A percentile compares a stretch with the other conserved stretches of the same genome.
These are phyloP conservation scores for Helotiales sp. DNA, from an alignment of 2,329 filamentous ascomycete genomes.

Conservation along the genomic window DNA sequence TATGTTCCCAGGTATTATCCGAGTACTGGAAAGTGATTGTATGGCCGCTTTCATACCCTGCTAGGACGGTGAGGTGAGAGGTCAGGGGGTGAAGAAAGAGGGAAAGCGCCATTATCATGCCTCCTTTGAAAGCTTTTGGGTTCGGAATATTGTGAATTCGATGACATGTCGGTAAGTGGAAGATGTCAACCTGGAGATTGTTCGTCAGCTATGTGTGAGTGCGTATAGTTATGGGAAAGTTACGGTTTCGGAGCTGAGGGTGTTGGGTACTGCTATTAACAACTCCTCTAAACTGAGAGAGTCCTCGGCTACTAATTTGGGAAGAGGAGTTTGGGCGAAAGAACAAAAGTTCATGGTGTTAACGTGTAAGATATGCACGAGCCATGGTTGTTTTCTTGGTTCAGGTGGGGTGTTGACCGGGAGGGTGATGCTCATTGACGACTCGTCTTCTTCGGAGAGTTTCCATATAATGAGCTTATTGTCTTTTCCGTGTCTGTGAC, in stretches of 20 bases:
- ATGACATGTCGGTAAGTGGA: conserved; percentile 72
- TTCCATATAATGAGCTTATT: conserved; percentile 86
- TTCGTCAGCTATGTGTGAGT: neutral
- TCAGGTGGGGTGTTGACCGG: conserved; percentile 64
- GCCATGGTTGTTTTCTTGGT: conserved; percentile 69
- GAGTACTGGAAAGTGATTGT: conserved; percentile 58
- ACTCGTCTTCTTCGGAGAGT: conserved; percentile 60
- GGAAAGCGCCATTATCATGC: conserved; percentile 87
- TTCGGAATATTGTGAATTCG: conserved; percentile 61
- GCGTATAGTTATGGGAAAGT: neutral
- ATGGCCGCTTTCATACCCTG: conserved; percentile 85
- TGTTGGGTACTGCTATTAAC: conserved; percentile 79
- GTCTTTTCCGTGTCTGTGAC: conserved; percentile 80
- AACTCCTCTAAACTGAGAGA: conserved; percentile 46
- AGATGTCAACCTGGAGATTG: conserved; percentile 67
- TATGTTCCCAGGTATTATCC: conserved; percentile 45
- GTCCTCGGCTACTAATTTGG: neutral
- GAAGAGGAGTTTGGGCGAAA: conserved; percentile 54
- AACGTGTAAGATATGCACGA: conserved; percentile 80
- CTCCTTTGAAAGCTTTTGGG: conserved; percentile 49
- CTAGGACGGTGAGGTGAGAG: conserved; percentile 60
- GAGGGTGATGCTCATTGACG: conserved; percentile 62
- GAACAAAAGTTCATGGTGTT: conserved; percentile 96
- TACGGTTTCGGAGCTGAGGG: conserved; percentile 69
- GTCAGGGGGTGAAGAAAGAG: conserved; percentile 50